Evolutionary conservation across 1,284 basidiomycete genomes (phyloP).

Genomic region (Leccinum fuscescens): DNA sequence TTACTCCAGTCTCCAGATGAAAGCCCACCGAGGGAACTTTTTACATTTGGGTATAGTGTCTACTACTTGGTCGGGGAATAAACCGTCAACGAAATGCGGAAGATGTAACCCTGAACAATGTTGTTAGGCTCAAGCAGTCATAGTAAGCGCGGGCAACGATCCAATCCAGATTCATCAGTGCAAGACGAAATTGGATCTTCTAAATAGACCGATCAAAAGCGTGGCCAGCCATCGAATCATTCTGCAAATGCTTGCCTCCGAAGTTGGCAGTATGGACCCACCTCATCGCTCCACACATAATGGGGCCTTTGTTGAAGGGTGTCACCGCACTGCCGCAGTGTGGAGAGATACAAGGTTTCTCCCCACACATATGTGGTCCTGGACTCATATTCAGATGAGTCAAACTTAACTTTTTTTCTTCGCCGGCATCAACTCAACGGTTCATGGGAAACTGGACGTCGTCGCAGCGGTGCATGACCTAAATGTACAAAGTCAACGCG

Average conservation of each 20-base stretch:
- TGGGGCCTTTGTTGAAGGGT: not conserved
- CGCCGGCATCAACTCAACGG: not conserved
- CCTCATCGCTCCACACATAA: not conserved
- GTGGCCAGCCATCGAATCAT: not conserved
- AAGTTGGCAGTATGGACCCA: not conserved
- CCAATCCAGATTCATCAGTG: not conserved
- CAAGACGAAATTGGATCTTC: conserved; percentile 11
- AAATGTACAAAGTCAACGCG: not conserved
- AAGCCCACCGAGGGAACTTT: not conserved
- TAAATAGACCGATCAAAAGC: not conserved
- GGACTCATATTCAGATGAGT: not conserved
- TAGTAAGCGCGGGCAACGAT: conserved; percentile 5
- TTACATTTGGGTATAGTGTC: not conserved
- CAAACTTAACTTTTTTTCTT: not conserved
- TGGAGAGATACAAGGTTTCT: not conserved
- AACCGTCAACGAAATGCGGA: not conserved
- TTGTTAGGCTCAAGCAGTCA: not conserved
- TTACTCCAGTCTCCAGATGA: conserved; percentile 21
- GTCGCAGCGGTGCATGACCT: not conserved
- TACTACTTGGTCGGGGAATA: not conserved
- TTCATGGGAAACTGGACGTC: not conserved
- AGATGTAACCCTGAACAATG: conserved; percentile 4
- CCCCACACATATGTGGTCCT: not conserved
- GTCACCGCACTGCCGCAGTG: not conserved
- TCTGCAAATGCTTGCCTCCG: not conserved